Base-by-base conservation (phyloP, 2,329 filamentous ascomycete genomes). In the Ampelomyces quisqualis region DNA sequence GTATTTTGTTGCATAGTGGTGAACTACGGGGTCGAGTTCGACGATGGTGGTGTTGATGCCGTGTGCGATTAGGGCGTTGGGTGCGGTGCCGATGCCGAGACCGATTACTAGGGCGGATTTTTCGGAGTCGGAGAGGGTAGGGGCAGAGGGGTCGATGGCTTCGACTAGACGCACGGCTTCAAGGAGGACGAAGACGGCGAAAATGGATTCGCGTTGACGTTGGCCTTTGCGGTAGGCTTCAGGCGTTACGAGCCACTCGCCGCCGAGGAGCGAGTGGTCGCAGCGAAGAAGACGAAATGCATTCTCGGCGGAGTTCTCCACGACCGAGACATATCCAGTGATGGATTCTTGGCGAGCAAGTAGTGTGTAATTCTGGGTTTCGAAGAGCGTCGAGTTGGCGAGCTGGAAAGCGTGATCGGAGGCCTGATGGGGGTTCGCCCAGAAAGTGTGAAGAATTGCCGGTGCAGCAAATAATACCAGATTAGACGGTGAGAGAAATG, bases 171-270 rank as follows among this genome's bases (percentile, higher is more conserved):
- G 81, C 5, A 97, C 85, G 3, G 91, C 89, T 67, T 98, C 93
- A 1, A 98, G 80, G 78, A 95, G 94, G 18, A 88, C 85, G 65
- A 98, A 98, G n/a, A 97, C 86, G 7, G 88, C 85, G 64, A 97
- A 98, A 40, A 98, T 88, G 0, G 91, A 89, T 69, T 98, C 93
- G 8, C 81, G 80, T 13, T 89, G 72, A 30, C 77, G 67, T 55
- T 75, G 70, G 31, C 70, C 72, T 45, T 70, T 62, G 26, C 55
- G 50, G 18, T 56, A 55, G 20, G 72, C 47, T 32, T 64, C 45
- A 2, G 67, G 64, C 1, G 76, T 78, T 64, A 84, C 68, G 9
- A 85, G 78, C 91, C 91, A 98, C 69, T 96, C 87, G 23, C 93
- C 93, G 27, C 93, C 93, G 1, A 98, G 77, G 21, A 98, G 76